Evolutionary conservation across 257 asterid species (phyloP).

Genomic region (Anisodus tanguticus): DNA sequence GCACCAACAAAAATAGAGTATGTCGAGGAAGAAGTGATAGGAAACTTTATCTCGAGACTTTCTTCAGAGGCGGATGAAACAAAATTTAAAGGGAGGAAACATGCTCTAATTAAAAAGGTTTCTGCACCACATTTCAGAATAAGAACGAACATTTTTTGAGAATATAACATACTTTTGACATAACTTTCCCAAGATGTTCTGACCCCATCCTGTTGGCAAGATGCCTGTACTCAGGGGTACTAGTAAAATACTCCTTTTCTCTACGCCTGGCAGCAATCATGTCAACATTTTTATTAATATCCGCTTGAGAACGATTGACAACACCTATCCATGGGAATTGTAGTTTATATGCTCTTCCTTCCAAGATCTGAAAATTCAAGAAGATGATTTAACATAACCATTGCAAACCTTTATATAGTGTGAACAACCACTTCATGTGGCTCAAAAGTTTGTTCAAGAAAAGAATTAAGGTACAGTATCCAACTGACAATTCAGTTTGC

Average conservation of each 20-base stretch:
- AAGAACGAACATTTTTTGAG: background rate
- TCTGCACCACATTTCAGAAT: constrained; percentile 1
- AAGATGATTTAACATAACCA: constrained; percentile 25
- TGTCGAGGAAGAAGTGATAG: background rate
- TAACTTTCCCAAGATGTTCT: constrained; percentile 93
- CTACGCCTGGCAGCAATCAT: constrained; percentile 98
- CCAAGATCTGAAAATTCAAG: constrained; percentile 70
- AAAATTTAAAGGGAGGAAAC: background rate
- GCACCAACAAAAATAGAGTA: constrained; percentile 1
- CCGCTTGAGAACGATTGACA: constrained; percentile 94
- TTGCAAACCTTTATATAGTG: background rate
- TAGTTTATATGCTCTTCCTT: constrained; percentile 84
- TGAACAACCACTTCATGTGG: constrained; percentile 2
- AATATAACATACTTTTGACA: constrained; percentile 74
- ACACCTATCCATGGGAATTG: constrained; percentile 99
- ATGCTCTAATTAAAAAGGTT: background rate
- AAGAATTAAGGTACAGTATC: constrained; percentile 14
- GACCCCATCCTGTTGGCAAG: constrained; percentile 91
- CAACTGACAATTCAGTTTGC: background rate
- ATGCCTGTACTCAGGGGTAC: constrained; percentile 89
- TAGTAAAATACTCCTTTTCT: constrained; percentile 90
- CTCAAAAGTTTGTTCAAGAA: background rate
- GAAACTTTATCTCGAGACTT: background rate
- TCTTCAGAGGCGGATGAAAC: background rate
- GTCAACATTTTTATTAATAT: constrained; percentile 91